Conservation (phyloP, 208 protist species). For the Trypanosoma lewisi region DNA sequence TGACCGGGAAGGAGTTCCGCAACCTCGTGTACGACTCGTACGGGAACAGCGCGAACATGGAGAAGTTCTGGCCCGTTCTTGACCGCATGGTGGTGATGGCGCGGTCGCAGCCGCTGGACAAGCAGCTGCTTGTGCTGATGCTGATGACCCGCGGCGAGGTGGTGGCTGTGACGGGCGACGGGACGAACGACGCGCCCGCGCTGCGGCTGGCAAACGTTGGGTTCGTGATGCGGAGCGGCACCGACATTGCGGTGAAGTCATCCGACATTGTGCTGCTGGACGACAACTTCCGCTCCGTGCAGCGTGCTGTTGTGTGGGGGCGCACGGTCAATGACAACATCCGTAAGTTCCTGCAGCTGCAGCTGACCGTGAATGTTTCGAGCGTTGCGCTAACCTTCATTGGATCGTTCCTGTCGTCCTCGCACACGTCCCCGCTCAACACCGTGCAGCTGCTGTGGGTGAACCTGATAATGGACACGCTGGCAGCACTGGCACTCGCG, state of each 20-base stretch:
- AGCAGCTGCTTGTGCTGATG: conserved; percentile 86
- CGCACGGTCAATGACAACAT: conserved; percentile 69
- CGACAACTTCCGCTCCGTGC: conserved; percentile 98
- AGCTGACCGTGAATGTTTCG: conserved; percentile 97
- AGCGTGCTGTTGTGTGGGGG: conserved; percentile 75
- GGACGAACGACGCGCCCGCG: conserved; percentile 97
- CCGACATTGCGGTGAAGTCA: conserved; percentile 75
- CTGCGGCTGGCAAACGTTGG: conserved; percentile 96
- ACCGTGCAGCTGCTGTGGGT: conserved; percentile 98
- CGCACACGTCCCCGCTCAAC: conserved; percentile 75
- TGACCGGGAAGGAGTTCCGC: conserved; percentile 91
- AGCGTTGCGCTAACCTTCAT: conserved; percentile 94
- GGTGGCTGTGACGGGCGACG: conserved; percentile 93
- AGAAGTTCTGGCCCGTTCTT: conserved; percentile 68
- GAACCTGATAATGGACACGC: conserved; percentile 99
- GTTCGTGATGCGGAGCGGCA: conserved; percentile 97
- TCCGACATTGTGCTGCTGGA: conserved; percentile 44
- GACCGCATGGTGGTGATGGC: conserved; percentile 87
- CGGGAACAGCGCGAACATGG: conserved; percentile 69
- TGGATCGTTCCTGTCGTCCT: conserved; percentile 73
- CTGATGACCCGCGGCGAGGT: conserved; percentile 78
- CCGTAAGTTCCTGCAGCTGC: conserved; percentile 98
- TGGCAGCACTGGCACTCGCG: conserved; percentile 96
- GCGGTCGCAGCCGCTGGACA: conserved; percentile 84
- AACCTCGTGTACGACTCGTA: conserved; percentile 71